phyloP scores from a whole-genome alignment of 2,329 filamentous ascomycete species.

The Cytospora schulzeri region DNA sequence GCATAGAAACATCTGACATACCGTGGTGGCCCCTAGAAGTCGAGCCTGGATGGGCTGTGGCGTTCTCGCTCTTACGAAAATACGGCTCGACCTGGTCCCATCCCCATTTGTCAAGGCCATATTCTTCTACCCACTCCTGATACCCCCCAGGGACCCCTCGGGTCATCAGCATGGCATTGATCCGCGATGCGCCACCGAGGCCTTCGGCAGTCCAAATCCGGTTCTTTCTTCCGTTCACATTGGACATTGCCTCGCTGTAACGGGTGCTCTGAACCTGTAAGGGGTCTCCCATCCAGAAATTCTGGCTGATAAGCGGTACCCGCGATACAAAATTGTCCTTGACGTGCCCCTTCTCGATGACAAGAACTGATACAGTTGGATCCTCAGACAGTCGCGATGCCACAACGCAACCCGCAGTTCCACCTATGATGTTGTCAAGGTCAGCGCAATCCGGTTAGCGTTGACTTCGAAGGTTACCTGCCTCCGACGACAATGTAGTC shows the following conservation, averaged over 20 bases:
- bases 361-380: conserved; percentile 39
- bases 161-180: conserved; percentile 39
- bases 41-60: conserved; percentile 20
- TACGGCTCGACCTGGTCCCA: conserved; percentile 39
- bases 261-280: conserved; percentile 34
- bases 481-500: conserved; percentile 20
- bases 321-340: conserved; percentile 35
- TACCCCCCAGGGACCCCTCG: conserved; percentile 36
- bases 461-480: not conserved
- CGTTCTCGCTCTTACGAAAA: conserved; percentile 37
- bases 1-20: conserved; percentile 3
- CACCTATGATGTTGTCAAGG: conserved; percentile 34
- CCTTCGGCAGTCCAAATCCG: conserved; percentile 35
- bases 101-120: conserved; percentile 38
- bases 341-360: conserved; percentile 41
- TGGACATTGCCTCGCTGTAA: conserved; percentile 34
- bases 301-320: conserved; percentile 38
- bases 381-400: conserved; percentile 47
- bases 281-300: conserved; percentile 28
- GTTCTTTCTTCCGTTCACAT: conserved; percentile 28
- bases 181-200: conserved; percentile 37
- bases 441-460: not conserved
- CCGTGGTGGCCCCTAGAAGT: conserved; percentile 33
- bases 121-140: conserved; percentile 34
- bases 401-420: conserved; percentile 50